Evolutionary conservation across 805 yeast species (phyloP).

Genomic region (Saccharomycopsis fermentans): DNA sequence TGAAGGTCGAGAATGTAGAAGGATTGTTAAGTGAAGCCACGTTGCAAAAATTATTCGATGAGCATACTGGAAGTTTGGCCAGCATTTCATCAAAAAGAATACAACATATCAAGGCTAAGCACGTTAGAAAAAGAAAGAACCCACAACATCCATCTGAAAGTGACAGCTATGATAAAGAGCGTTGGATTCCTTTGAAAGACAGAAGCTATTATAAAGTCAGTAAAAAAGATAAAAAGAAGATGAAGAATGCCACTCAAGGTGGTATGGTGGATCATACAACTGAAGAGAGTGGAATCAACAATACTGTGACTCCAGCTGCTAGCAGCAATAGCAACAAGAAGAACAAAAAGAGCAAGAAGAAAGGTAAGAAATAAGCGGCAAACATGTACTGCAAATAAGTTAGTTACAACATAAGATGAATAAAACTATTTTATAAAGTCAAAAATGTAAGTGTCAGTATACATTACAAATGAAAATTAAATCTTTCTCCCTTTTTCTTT

Average conservation of each 20-base stretch:
- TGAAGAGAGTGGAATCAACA: constrained; percentile 26
- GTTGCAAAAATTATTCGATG: constrained; percentile 17
- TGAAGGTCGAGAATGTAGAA: background rate
- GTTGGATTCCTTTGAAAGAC: constrained; percentile 88
- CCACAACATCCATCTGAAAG: constrained; percentile 24
- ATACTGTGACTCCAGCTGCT: background rate
- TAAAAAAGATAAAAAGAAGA: constrained; percentile 45
- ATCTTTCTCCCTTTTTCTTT: background rate
- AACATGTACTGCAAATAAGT: background rate
- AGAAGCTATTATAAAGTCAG: constrained; percentile 77
- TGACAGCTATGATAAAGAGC: constrained; percentile 51
- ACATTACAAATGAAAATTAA: background rate
- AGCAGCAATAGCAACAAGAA: constrained; percentile 2
- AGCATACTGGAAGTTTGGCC: constrained; percentile 26
- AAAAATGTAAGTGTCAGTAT: background rate
- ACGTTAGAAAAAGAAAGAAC: constrained; percentile 18
- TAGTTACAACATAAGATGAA: background rate
- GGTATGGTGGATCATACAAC: constrained; percentile 40
- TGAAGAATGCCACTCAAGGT: constrained; percentile 43
- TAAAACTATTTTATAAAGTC: background rate
- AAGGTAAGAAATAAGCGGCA: background rate
- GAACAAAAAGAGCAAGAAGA: constrained; percentile 5
- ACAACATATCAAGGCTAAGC: constrained; percentile 12
- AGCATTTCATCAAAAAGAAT: constrained; percentile 22
- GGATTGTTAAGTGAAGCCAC: background rate